Base-by-base conservation (phyloP, 192 early-diverging fungal genomes). In the Jimgerdemannia lactiflua region DNA sequence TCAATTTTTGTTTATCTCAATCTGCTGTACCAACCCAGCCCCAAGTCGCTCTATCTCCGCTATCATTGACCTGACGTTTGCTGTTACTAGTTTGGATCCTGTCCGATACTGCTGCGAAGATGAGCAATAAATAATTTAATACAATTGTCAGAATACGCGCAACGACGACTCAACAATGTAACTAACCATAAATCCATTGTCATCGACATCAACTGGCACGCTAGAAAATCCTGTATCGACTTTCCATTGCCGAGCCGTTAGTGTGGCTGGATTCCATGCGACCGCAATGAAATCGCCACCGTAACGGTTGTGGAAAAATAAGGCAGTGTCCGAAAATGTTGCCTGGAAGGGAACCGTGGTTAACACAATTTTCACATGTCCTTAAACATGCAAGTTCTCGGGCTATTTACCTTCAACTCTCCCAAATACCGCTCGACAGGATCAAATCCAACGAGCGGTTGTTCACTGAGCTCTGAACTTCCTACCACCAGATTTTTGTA, bases 251-350 rank as follows among this genome's bases (percentile, higher is more conserved):
- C 85, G 76, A 4, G 89, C 85, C n/a, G 81, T 82, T 8, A 89
- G 77, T 3, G 82, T 67, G 8, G 73, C 74, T 3, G 88, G 89
- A 71, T 91, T 91, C 89, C 90, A 92, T 20, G 93, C 86, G 4
- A 95, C 84, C 18, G 87, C 91, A 71, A 95, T 85, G 19, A 82
- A 82, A 63, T 89, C 86, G 64, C 94, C 93, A 18, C 94, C 94
- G 68, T 92, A 93, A 54, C 83, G 75, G 74, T 95, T 91, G 78
- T 89, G 82, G 84, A 95, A 95, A 65, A 94, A 91, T 67, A 89
- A 70, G n/a, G 88, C 86, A 19, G 78, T 79, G 63, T 92, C 84
- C 0, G 90, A 91, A 84, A 87, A 94, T 8, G 86, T 73, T 10
- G 69, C 73, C 75, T 86, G 73, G 43, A 42, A 49, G 9, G 70